Evolutionary conservation across 345 rosid species (phyloP).

Genomic region (Iberis pinnata): DNA sequence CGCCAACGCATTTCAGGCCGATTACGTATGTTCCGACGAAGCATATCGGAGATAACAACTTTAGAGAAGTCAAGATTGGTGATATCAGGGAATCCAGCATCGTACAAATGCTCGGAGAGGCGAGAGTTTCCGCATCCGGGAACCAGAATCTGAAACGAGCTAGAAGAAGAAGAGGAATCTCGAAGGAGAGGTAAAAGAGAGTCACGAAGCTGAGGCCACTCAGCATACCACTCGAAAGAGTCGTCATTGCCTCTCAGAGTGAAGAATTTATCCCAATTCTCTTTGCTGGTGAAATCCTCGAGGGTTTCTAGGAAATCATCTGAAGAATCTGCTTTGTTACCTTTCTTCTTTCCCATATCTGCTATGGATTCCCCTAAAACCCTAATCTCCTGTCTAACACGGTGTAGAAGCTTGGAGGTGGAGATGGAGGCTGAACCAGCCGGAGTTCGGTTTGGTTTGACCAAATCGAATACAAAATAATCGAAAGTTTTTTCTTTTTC

Average conservation of each 20-base stretch:
- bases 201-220: constrained; percentile 74
- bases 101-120: constrained; percentile 79
- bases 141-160: constrained; percentile 56
- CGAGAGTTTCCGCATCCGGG: constrained; percentile 90
- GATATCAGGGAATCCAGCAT: constrained; percentile 58
- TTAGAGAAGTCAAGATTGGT: constrained; percentile 86
- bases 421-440: too few species aligned
- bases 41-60: constrained; percentile 82
- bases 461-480: too few species aligned
- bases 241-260: constrained; percentile 68
- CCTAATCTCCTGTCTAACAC: too few species aligned
- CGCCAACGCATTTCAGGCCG: constrained; percentile 86
- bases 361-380: constrained; percentile 14
- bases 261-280: constrained; percentile 94
- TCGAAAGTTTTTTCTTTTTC: too few species aligned
- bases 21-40: constrained; percentile 66
- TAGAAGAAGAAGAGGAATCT: constrained; percentile 14
- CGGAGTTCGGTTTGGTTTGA: too few species aligned
- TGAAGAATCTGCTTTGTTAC: constrained; percentile 29
- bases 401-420: constrained; percentile 20
- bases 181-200: constrained; percentile 55
- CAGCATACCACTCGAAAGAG: constrained; percentile 97
- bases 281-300: constrained; percentile 92
- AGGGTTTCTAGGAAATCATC: constrained; percentile 52
- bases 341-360: constrained; percentile 59